Percentiles rank a stretch among this genome's conserved stretches.
Evolutionary conservation across 192 early-diverging fungal species (phyloP).

Genomic region (Rhizophagus sp.): DNA sequence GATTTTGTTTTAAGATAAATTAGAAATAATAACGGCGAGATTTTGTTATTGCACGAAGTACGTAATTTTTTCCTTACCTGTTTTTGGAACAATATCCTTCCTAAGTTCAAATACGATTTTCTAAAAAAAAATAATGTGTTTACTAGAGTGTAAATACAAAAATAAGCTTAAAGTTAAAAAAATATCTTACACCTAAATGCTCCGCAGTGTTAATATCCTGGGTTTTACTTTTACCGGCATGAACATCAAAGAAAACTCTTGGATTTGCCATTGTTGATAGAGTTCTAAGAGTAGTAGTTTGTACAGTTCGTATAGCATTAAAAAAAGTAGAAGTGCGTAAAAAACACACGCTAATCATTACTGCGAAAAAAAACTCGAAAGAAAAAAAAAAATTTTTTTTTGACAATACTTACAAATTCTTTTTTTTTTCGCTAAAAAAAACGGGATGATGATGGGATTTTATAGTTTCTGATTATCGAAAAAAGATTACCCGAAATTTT

Average conservation of each 20-base stretch:
- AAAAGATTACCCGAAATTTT: no score
- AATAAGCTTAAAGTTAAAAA: neutral
- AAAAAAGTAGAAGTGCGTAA: neutral
- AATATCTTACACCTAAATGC: conserved; percentile 48
- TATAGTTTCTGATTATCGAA: no score
- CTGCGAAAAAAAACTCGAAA: neutral
- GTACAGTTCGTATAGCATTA: neutral
- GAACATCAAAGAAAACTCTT: no score
- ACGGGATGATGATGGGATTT: no score
- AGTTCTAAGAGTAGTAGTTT: conserved; percentile 1
- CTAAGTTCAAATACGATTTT: conserved; percentile 65
- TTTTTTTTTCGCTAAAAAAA: neutral
- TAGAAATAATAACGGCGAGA: neutral
- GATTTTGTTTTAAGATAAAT: no score
- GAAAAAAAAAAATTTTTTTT: neutral
- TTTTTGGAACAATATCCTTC: conserved; percentile 67
- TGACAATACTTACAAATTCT: neutral
- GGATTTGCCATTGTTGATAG: conserved; percentile 15
- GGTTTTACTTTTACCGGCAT: no score
- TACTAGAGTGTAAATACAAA: conserved; percentile 30
- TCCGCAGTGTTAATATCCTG: conserved; percentile 21
- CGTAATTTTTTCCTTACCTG: conserved; percentile 13
- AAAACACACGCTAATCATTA: neutral
- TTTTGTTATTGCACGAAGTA: neutral
- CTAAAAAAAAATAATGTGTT: conserved; percentile 24